Evolutionary conservation across 139 green algal species (phyloP), one percentile per base, ranked within the genome.

Genomic region (Auxenochlorella pyrenoidosa): DNA sequence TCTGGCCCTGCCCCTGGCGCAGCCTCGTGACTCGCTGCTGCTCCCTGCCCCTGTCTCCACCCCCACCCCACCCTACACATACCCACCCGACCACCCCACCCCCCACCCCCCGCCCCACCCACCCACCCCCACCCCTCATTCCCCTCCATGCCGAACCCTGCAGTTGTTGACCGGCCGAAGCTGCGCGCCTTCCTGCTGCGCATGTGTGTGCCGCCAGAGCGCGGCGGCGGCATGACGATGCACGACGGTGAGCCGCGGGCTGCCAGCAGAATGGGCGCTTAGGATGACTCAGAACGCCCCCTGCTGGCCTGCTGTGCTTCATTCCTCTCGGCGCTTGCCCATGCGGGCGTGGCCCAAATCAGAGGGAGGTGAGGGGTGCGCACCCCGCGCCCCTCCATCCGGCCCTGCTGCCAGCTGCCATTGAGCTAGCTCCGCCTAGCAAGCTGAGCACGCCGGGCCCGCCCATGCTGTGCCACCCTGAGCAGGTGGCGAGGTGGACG

Each of bases 401-500:
- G n/a, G n/a, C n/a, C n/a, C 47, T 68, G 59, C 59, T 68, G 22
- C 22, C 59, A 30, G n/a, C n/a, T n/a, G n/a, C n/a, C n/a, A n/a
- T n/a, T n/a, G n/a, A n/a, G n/a, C n/a, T n/a, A n/a, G n/a, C n/a
- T n/a, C n/a, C n/a, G n/a, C n/a, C n/a, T n/a, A n/a, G n/a, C n/a
- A n/a, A n/a, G n/a, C n/a, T n/a, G n/a, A n/a, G n/a, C n/a, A n/a
- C n/a, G n/a, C n/a, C n/a, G n/a, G n/a, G n/a, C n/a, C n/a, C n/a
- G n/a, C n/a, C n/a, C 54, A 22, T 63, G 13, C 78, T 2, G 4
- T n/a, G 54, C 40, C 71, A 71, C 28, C 43, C 1, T 41, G 26
- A 41, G 19, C 91, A 96, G 95, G 94, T 36, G 97, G 97, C 18
- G 98, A 99, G 90, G 93, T 96, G 36, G 97, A 99, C 90, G 89